Evolutionary conservation across 2,329 filamentous ascomycete species (phyloP), one percentile per base, ranked within the genome.

Genomic region (Penicillium griseofulvum): DNA sequence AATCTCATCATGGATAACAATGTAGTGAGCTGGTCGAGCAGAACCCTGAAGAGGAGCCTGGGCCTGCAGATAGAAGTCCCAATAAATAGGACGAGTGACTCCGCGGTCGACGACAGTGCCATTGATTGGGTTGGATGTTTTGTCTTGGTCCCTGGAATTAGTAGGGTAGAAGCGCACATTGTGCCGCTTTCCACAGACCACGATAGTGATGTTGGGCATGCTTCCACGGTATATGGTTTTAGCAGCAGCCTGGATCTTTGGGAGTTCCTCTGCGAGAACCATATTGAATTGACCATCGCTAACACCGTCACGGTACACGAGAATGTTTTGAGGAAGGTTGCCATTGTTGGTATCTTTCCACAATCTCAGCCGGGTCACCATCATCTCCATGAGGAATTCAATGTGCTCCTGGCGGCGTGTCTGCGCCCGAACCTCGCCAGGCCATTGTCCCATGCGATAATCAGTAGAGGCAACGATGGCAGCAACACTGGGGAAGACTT

Each of bases 301-400:
- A 0, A 96, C 90, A 39, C 91, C 92, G 62, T 96, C 91, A 24
- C 91, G 86, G 76, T 90, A 97, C 36, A 96, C 83, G 52, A 97
- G 74, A 39, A 96, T 87, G 63, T 90, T 89, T 9, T 83, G 77
- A 0, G 91, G 90, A 0, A 87, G 74, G 0, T 59, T 61, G 0
- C 67, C 60, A 0, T 76, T 72, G 66, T 89, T 89, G 37, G 78
- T 67, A 47, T 77, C 76, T 37, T 76, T 71, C 87, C 88, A 96
- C 0, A 88, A 71, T 6, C 69, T 61, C 0, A 96, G 76, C 0
- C 89, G 85, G 16, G 81, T 80, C 8, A 77, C 71, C 58, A 94
- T 82, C 66, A 87, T 83, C 0, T 78, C 73, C 7, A 80, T 74
- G 0, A 95, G 76, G 0, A 78, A 75, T 8, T 78, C 76, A 0